phyloP scores from a whole-genome alignment of 495 filamentous ascomycete genomes.

The Melanomma pulvis-pyrius region DNA sequence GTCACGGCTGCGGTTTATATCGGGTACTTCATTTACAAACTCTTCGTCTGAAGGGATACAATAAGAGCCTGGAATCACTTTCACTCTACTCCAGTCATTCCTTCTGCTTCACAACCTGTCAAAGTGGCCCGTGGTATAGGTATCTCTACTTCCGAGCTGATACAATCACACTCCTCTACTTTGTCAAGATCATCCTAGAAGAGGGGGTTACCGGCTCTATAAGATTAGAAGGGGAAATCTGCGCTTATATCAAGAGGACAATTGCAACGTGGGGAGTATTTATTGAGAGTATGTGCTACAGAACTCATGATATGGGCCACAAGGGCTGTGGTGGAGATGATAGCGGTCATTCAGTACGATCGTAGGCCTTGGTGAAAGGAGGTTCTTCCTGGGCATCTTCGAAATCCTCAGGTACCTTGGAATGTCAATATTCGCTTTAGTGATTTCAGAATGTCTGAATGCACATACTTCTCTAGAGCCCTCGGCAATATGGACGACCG shows the following conservation, averaged over 20 bases:
- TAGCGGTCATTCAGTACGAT: neutral
- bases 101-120: too few relatives aligned
- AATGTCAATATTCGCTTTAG: neutral
- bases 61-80: neutral
- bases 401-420: constrained; percentile 1
- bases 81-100: too few relatives aligned
- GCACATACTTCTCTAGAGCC: neutral
- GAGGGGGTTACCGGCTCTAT: too few relatives aligned
- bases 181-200: too few relatives aligned
- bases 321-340: neutral
- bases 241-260: too few relatives aligned
- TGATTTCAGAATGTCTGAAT: neutral
- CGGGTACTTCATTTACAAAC: constrained; percentile 19
- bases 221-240: too few relatives aligned
- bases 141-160: too few relatives aligned
- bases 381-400: neutral
- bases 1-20: neutral
- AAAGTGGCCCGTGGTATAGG: too few relatives aligned
- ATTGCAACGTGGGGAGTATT: too few relatives aligned
- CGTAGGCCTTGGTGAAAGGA: constrained; percentile 2
- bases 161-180: too few relatives aligned
- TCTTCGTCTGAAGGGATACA: neutral
- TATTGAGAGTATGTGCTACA: too few relatives aligned
- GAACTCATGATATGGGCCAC: too few relatives aligned
- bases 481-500: neutral